These are phyloP conservation scores for Salix purpurea DNA, from an alignment of 345 rosid species.

Conservation along the genomic window DNA sequence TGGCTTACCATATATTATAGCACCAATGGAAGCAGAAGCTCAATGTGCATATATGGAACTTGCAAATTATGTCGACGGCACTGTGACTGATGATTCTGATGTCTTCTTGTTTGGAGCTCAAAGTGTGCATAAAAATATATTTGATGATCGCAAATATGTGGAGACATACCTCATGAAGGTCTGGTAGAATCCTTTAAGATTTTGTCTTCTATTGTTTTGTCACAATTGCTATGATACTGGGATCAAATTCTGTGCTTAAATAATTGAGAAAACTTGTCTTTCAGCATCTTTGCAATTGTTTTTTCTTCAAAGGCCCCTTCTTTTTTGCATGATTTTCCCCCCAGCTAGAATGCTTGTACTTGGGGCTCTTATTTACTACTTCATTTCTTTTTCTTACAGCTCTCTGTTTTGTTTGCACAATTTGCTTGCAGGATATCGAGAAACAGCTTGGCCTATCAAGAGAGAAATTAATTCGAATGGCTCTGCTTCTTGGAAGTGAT, in stretches of 20 bases:
- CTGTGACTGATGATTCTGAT: slow-evolving; percentile 95
- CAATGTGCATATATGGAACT: slow-evolving; percentile 93
- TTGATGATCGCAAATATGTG: slow-evolving; percentile 95
- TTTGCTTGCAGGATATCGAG: slow-evolving; percentile 65
- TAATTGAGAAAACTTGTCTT: background rate
- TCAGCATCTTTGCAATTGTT: slow-evolving; percentile 1
- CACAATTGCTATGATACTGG: background rate
- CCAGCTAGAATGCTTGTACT: background rate
- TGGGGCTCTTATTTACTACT: background rate
- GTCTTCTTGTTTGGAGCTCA: slow-evolving; percentile 87
- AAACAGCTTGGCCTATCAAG: slow-evolving; percentile 83
- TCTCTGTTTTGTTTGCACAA: background rate
- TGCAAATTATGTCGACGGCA: slow-evolving; percentile 84
- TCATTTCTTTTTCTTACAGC: slow-evolving; percentile 1
- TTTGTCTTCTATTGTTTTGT: background rate
- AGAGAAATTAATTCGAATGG: slow-evolving; percentile 81
- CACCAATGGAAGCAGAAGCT: slow-evolving; percentile 99
- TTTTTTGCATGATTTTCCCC: background rate
- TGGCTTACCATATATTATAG: slow-evolving; percentile 93
- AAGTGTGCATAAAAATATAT: slow-evolving; percentile 91
- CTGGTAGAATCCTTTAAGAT: slow-evolving; percentile 1
- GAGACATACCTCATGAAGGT: slow-evolving; percentile 96
- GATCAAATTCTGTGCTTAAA: background rate
- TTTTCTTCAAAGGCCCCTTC: background rate
- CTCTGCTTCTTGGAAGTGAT: slow-evolving; percentile 96